Evolutionary conservation across 2,329 filamentous ascomycete genomes (phyloP).

Genomic region (Ophiosphaerella korrae): DNA sequence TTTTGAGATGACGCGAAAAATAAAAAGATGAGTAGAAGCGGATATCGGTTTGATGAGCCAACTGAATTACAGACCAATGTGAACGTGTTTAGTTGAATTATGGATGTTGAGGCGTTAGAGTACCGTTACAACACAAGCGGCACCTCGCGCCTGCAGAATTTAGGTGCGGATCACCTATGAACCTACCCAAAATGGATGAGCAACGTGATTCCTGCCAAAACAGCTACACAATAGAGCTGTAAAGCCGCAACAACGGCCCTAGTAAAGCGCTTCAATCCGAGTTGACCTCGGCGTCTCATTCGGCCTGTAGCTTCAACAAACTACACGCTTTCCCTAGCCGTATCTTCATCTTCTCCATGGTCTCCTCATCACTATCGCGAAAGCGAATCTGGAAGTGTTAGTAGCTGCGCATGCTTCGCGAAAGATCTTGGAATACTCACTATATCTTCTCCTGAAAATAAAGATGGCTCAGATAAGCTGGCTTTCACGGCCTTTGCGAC

Average conservation of each 20-base stretch:
- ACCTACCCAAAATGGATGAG: too few relatives aligned
- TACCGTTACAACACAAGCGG: too few relatives aligned
- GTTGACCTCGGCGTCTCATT: not conserved
- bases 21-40: constrained; percentile 7
- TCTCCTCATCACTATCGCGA: constrained; percentile 41
- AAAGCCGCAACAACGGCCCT: too few relatives aligned
- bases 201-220: too few relatives aligned
- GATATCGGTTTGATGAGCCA: too few relatives aligned
- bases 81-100: too few relatives aligned
- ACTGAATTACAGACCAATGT: too few relatives aligned
- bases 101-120: too few relatives aligned
- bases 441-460: constrained; percentile 78
- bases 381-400: constrained; percentile 45
- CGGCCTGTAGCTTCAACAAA: not conserved
- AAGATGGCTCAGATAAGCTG: constrained; percentile 77
- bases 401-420: not conserved
- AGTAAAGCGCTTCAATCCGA: not conserved
- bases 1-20: not conserved
- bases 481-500: constrained; percentile 78
- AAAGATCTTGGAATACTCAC: constrained; percentile 51
- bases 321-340: constrained; percentile 22
- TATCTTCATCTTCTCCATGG: constrained; percentile 37
- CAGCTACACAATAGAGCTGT: too few relatives aligned
- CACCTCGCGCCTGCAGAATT: too few relatives aligned
- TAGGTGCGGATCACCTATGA: too few relatives aligned